Evolutionary conservation across 768 basidiomycete species (phyloP), one percentile per base, ranked within the genome.

Genomic region (Mycena epipterygia): DNA sequence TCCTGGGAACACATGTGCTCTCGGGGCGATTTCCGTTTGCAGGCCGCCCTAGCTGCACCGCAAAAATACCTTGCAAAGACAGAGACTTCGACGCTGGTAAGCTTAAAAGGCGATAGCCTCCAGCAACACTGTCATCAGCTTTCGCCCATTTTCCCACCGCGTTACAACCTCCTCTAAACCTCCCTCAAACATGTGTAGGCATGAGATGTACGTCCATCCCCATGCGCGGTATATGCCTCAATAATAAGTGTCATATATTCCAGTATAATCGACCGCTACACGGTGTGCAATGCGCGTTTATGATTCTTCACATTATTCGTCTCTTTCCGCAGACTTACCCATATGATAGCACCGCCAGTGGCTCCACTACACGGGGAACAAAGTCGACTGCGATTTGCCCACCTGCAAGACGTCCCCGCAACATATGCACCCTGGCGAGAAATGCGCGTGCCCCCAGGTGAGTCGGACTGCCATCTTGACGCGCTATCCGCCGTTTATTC

Each of bases 321-420:
- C 4, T 41, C 39, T 4, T 8, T n/a, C n/a, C 5, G n/a, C 21
- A 19, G 44, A 23, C n/a, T n/a, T 46, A 46, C 44, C n/a, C n/a
- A n/a, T n/a, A n/a, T n/a, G 7, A 2, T n/a, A 68, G 67, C 67
- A 68, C 21, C 48, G 67, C 4, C 37, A 68, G 16, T 68, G 67
- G 67, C 49, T 68, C 5, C 12, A 68, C 17, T 68, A 68, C 41
- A 68, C 67, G 6, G 59, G 67, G 8, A 32, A 14, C 12, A 68
- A 61, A 52, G 51, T 61, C 11, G 67, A 68, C 49, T 68, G 67
- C 67, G 59, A 68, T 16, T 19, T 44, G 11, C 21, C 58, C 27
- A 68, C 41, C 29, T 68, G 67, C 59, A 39, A 39, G 1, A 61
- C 67, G 2, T 68, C 67, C 16, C 59, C 67, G 6, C 37, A 42